These are phyloP conservation scores for Ustilago loliicola DNA, from an alignment of 1,284 basidiomycete genomes.

Conservation along the genomic window DNA sequence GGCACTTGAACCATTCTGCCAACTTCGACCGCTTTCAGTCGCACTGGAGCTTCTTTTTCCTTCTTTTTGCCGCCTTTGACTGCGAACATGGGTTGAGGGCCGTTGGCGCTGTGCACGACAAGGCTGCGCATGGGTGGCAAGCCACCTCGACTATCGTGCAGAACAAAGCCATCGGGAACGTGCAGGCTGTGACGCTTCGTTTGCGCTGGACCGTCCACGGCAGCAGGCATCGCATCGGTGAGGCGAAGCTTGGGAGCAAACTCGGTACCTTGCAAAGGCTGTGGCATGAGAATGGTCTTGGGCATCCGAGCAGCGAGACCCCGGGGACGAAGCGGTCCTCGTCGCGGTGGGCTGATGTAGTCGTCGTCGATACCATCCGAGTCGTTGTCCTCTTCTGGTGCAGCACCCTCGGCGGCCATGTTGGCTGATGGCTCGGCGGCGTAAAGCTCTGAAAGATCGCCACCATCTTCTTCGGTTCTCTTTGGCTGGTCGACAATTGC, in stretches of 20 bases:
- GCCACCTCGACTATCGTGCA: conserved; percentile 52
- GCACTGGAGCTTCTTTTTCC: conserved; percentile 30
- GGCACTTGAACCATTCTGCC: conserved; percentile 51
- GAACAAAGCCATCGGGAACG: conserved; percentile 63
- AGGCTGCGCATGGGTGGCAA: conserved; percentile 57
- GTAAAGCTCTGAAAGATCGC: conserved; percentile 27
- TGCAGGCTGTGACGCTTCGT: conserved; percentile 50
- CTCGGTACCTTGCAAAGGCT: conserved; percentile 54
- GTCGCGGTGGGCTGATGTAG: conserved; percentile 54
- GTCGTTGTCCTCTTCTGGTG: conserved; percentile 2
- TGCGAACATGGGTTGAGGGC: conserved; percentile 51
- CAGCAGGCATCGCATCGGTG: conserved; percentile 11
- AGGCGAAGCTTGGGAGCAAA: conserved; percentile 50
- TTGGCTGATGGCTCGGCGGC: conserved; percentile 33
- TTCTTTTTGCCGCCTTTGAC: conserved; percentile 43
- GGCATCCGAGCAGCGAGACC: conserved; percentile 56
- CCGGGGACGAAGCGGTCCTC: conserved; percentile 58
- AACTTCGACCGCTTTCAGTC: conserved; percentile 51
- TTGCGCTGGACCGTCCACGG: background rate
- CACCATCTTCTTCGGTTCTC: background rate
- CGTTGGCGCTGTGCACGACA: conserved; percentile 56
- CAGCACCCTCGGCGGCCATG: conserved; percentile 10
- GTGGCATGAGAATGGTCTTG: conserved; percentile 57
- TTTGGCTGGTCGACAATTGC: conserved; percentile 8
- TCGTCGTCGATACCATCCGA: conserved; percentile 57